Evolutionary conservation across 2,329 filamentous ascomycete genomes (phyloP), one percentile per base, ranked within the genome.

Genomic region (Pseudopithomyces chartarum): DNA sequence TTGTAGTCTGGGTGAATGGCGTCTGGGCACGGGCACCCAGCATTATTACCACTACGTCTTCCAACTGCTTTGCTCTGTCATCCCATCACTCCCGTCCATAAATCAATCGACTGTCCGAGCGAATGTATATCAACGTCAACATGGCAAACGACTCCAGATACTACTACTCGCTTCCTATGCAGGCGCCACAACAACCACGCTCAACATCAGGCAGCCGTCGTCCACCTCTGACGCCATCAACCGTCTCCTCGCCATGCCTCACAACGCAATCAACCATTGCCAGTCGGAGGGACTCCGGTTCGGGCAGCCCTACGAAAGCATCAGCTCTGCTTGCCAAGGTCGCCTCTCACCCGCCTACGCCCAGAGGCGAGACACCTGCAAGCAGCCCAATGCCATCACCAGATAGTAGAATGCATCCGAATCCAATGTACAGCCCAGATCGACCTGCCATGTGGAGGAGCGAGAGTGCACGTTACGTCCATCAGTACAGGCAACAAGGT

Each of bases 211-310:
- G 64, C 66, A 74, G 68, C 63, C 74, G 76, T 56, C 76, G 78
- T 44, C 76, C 76, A 55, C 77, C 78, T 68, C 71, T 80, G 55
- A 79, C 77, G 49, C 77, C 78, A 58, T 78, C 78, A 26, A 79
- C 76, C 45, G 76, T 79, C 34, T 79, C 78, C 36, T 78, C 78
- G 48, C 76, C 78, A 54, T 79, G 76, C 52, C 67, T 80, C 48
- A 78, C 75, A 43, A 76, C 76, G 48, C 73, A 76, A 26, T 73
- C 70, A 44, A 73, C 76, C 17, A 69, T 75, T 42, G 67, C 75
- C 13, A 71, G 74, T 59, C 73, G 77, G 61, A 70, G 74, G 56
- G 77, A 77, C 62, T 76, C 76, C 54, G 73, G 76, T 33, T 73
- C 75, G 48, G 71, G 76, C 29, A 77, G 76, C 57, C 73, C 77